Evolutionary conservation across 176 grass and related monocot genomes (phyloP).

Genomic region (Alloteropsis semialata): DNA sequence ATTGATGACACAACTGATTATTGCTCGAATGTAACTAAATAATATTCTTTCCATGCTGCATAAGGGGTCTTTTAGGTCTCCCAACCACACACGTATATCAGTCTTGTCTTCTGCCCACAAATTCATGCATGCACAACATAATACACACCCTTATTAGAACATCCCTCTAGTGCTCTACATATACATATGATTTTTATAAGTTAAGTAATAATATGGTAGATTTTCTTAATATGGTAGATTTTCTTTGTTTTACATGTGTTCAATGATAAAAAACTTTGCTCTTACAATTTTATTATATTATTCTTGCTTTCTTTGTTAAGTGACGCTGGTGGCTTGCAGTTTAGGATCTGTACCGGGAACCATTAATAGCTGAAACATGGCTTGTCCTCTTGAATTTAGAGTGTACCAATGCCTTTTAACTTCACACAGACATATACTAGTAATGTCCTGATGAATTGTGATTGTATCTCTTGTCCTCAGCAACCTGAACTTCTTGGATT

Average conservation of each 20-base stretch:
- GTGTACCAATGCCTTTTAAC: background rate
- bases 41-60: too few species aligned
- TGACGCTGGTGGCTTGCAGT: background rate
- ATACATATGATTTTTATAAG: background rate
- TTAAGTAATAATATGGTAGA: too few species aligned
- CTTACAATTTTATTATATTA: background rate
- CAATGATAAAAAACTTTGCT: background rate
- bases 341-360: background rate
- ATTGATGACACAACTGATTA: too few species aligned
- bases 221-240: background rate
- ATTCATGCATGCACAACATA: too few species aligned
- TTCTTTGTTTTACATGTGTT: background rate
- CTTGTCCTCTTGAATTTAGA: slow-evolving; percentile 5
- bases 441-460: background rate
- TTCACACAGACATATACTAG: slow-evolving; percentile 2
- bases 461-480: slow-evolving; percentile 47
- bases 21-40: too few species aligned
- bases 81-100: too few species aligned
- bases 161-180: background rate
- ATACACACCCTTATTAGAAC: too few species aligned
- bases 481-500: slow-evolving; percentile 95
- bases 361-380: slow-evolving; percentile 19
- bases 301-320: background rate
- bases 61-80: too few species aligned
- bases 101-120: too few species aligned